Evolutionary conservation across 225 moss, liverwort and hornwort species (phyloP).

Genomic region (Rhytidiadelphus loreus): DNA sequence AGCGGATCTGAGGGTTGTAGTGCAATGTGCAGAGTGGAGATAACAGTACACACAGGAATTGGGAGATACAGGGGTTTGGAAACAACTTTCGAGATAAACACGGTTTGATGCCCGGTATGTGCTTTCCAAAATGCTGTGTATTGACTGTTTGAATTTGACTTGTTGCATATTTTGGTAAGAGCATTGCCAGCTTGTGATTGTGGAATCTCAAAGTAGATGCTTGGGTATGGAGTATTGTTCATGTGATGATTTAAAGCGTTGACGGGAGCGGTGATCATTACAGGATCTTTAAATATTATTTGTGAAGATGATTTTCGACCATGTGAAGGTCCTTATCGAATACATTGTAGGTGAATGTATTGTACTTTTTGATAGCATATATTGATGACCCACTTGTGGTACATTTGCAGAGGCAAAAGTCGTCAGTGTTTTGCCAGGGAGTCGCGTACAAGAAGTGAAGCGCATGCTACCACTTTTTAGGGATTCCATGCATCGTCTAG

Average conservation of each 20-base stretch:
- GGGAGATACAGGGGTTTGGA: slow-evolving; percentile 48
- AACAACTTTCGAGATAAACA: slow-evolving; percentile 48
- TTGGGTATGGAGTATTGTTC: background rate
- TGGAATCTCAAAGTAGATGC: background rate
- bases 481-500: slow-evolving; percentile 47
- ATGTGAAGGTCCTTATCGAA: background rate
- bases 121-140: background rate
- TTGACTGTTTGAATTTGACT: background rate
- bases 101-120: slow-evolving; percentile 41
- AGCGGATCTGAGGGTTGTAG: background rate
- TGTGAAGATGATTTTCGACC: background rate
- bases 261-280: background rate
- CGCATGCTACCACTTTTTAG: slow-evolving; percentile 89
- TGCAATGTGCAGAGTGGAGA: slow-evolving; percentile 45
- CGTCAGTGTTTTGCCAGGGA: slow-evolving; percentile 81
- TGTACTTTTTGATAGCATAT: background rate
- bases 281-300: background rate
- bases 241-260: background rate
- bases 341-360: background rate
- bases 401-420: slow-evolving; percentile 50
- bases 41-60: background rate
- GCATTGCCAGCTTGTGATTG: background rate
- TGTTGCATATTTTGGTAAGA: background rate
- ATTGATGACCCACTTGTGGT: background rate
- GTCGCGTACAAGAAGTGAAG: slow-evolving; percentile 89